Evolutionary conservation across 441 rosid genomes (phyloP).

Genomic region (Melastoma candidum): DNA sequence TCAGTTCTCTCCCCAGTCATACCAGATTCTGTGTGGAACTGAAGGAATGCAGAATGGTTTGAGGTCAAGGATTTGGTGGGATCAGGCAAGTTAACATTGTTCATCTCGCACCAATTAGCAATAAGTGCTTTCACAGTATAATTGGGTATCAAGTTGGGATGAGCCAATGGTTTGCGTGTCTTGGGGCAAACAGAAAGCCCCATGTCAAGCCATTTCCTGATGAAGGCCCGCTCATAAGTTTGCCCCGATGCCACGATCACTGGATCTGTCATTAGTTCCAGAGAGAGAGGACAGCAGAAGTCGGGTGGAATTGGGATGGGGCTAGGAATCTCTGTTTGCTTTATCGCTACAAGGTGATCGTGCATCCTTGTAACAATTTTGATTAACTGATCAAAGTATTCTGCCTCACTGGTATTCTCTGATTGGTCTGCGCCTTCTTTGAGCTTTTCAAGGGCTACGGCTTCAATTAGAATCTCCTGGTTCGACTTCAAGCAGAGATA

Average conservation of each 20-base stretch:
- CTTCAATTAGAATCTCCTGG: slow-evolving; percentile 82
- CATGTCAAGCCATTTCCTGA: slow-evolving; percentile 78
- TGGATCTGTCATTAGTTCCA: slow-evolving; percentile 94
- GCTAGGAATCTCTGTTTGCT: slow-evolving; percentile 53
- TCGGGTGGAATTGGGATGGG: slow-evolving; percentile 74
- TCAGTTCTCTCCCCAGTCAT: slow-evolving; percentile 25
- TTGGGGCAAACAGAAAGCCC: slow-evolving; percentile 88
- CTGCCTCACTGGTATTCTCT: slow-evolving; percentile 47
- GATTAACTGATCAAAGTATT: slow-evolving; percentile 56
- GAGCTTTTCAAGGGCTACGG: slow-evolving; percentile 69
- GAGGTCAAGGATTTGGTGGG: slow-evolving; percentile 44
- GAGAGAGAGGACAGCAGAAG: slow-evolving; percentile 86
- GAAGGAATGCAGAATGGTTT: slow-evolving; percentile 47
- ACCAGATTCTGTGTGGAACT: slow-evolving; percentile 40
- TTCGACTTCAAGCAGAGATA: slow-evolving; percentile 66
- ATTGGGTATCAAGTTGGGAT: slow-evolving; percentile 70
- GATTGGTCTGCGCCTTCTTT: slow-evolving; percentile 74
- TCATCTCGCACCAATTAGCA: slow-evolving; percentile 81
- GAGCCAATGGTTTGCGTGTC: slow-evolving; percentile 65
- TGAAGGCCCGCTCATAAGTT: slow-evolving; percentile 81
- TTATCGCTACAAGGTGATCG: slow-evolving; percentile 46
- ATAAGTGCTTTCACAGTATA: slow-evolving; percentile 85
- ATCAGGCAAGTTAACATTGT: slow-evolving; percentile 71
- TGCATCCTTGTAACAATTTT: slow-evolving; percentile 51
- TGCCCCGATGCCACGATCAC: slow-evolving; percentile 91